These are phyloP conservation scores for Clonostachys rhizophaga DNA, from an alignment of 2,329 filamentous ascomycete genomes.

Conservation along the genomic window DNA sequence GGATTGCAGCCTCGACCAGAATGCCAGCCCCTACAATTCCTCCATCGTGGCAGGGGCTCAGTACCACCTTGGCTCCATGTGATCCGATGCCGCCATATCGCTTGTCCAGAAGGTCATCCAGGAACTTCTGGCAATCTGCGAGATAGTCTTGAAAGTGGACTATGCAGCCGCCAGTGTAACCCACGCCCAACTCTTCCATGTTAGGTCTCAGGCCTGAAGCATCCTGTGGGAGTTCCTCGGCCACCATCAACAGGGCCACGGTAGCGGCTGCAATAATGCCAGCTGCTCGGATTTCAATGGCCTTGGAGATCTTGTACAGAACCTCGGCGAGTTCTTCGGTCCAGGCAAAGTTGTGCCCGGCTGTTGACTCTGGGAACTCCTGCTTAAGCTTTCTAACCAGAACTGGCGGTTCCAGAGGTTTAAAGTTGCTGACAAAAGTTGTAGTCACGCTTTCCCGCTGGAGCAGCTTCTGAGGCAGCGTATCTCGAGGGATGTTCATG, in stretches of 20 bases:
- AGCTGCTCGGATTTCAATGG: slow-evolving; percentile 68
- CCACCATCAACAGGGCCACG: slow-evolving; percentile 63
- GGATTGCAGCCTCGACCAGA: slow-evolving; percentile 39
- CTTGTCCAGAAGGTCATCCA: slow-evolving; percentile 47
- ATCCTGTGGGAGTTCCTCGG: slow-evolving; percentile 55
- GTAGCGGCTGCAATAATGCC: slow-evolving; percentile 70
- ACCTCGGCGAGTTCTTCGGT: slow-evolving; percentile 51
- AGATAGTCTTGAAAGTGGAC: slow-evolving; percentile 74
- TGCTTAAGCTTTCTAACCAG: slow-evolving; percentile 41
- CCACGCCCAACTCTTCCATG: slow-evolving; percentile 59
- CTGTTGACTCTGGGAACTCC: slow-evolving; percentile 45
- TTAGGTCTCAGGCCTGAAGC: slow-evolving; percentile 2
- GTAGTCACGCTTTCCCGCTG: slow-evolving; percentile 63
- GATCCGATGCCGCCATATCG: slow-evolving; percentile 13
- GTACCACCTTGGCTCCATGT: slow-evolving; percentile 32
- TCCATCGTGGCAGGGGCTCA: slow-evolving; percentile 56
- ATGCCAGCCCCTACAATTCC: slow-evolving; percentile 60
- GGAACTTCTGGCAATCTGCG: slow-evolving; percentile 62
- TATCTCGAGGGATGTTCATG: slow-evolving; percentile 28
- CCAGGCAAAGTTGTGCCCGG: slow-evolving; percentile 53
- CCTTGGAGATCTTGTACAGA: slow-evolving; percentile 63
- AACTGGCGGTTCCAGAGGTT: slow-evolving; percentile 41
- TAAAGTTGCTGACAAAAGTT: slow-evolving; percentile 66
- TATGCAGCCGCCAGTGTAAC: slow-evolving; percentile 77
- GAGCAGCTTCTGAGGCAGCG: slow-evolving; percentile 50